Evolutionary conservation across 805 yeast species (phyloP).

Genomic region (Yamadazyma olivae): DNA sequence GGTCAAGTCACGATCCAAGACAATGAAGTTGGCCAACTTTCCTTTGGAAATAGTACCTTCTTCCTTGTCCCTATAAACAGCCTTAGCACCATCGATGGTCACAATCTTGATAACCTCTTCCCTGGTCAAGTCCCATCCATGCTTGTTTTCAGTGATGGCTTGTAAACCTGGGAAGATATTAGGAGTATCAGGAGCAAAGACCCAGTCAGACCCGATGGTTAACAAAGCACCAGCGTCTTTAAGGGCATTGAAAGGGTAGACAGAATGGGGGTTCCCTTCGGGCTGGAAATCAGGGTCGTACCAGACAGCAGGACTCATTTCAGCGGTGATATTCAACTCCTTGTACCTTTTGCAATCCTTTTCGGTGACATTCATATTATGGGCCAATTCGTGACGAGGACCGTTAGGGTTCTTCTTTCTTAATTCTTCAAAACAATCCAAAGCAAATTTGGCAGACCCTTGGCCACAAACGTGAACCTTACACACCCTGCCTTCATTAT

Average conservation of each 20-base stretch:
- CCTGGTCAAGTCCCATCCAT: conserved; percentile 21
- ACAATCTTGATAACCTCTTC: conserved; percentile 18
- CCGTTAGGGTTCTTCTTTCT: conserved; percentile 19
- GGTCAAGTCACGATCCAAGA: conserved; percentile 17
- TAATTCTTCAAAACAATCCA: conserved; percentile 20
- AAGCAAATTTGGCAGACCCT: conserved; percentile 20
- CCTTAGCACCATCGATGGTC: conserved; percentile 20
- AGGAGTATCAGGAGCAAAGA: conserved; percentile 23
- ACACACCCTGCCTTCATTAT: conserved; percentile 20
- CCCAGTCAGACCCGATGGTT: conserved; percentile 25
- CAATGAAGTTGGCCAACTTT: conserved; percentile 20
- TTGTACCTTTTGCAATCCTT: conserved; percentile 18
- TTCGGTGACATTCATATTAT: conserved; percentile 21
- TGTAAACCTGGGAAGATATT: conserved; percentile 22
- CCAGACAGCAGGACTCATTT: conserved; percentile 23
- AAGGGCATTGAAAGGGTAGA: conserved; percentile 21
- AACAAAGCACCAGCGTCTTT: conserved; percentile 19
- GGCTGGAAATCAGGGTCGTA: conserved; percentile 22
- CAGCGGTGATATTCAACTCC: conserved; percentile 20
- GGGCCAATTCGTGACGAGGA: conserved; percentile 21
- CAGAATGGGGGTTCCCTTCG: conserved; percentile 19
- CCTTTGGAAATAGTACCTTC: conserved; percentile 20
- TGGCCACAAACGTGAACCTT: conserved; percentile 21
- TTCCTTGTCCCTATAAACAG: conserved; percentile 15
- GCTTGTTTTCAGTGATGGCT: conserved; percentile 21